Conservation (phyloP, 305 asterid genomes). For the Coffea humblotiana region DNA sequence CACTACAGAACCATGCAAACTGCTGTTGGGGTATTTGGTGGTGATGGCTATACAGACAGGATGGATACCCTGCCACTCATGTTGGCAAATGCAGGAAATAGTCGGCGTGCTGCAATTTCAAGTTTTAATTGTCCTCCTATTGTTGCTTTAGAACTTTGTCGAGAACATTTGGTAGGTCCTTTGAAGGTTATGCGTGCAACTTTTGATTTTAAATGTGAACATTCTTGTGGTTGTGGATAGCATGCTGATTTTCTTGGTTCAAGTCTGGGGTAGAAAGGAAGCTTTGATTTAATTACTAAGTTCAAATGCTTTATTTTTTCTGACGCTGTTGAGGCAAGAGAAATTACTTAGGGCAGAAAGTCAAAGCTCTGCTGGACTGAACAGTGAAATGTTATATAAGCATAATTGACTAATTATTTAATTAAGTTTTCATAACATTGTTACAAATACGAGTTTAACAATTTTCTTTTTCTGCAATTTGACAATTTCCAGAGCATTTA, state of each 20-base stretch:
- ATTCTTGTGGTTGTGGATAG: slow-evolving; percentile 5
- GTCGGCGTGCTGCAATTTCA: slow-evolving; percentile 78
- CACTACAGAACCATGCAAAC: slow-evolving; percentile 78
- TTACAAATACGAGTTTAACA: neutral
- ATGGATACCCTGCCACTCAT: slow-evolving; percentile 67
- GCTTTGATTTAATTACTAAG: neutral
- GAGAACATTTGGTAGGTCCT: slow-evolving; percentile 85
- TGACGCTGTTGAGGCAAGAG: neutral
- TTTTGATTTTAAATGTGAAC: neutral
- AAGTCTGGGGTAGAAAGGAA: neutral
- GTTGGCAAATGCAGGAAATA: slow-evolving; percentile 87
- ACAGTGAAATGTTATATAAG: neutral
- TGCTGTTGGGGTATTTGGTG: slow-evolving; percentile 93
- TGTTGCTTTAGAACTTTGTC: slow-evolving; percentile 81
- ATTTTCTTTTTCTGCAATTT: neutral
- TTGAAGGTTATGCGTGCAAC: neutral
- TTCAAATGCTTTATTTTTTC: neutral
- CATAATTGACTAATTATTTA: neutral
- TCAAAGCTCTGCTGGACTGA: neutral
- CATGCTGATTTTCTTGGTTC: slow-evolving; percentile 1
- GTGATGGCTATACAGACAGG: slow-evolving; percentile 61
- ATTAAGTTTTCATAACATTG: neutral
- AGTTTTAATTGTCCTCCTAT: slow-evolving; percentile 79
- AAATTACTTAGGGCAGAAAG: neutral
- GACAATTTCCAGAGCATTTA: neutral